Percentiles rank a stretch among this genome's conserved stretches.
Conservation (phyloP, 2,329 filamentous ascomycete genomes). For the Calonectria multiphialidica region DNA sequence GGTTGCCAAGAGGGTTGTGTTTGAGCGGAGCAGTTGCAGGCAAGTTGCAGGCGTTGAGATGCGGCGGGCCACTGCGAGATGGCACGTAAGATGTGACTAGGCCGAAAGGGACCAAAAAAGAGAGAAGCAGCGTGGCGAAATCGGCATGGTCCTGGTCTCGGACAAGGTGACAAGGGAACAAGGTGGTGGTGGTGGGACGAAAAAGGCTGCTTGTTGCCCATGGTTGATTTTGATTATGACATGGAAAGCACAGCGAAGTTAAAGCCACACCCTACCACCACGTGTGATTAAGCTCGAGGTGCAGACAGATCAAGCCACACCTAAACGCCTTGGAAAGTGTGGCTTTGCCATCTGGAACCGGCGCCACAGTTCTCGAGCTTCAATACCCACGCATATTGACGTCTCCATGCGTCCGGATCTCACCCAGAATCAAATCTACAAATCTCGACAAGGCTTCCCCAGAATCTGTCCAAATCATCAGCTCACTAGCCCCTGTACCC, state of each 20-base stretch:
- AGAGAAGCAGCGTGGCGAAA: neutral
- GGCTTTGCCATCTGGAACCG: neutral
- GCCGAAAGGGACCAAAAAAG: constrained; percentile 6
- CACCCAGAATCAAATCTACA: constrained; percentile 13
- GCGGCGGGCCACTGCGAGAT: neutral
- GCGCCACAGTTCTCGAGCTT: neutral
- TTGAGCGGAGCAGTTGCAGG: constrained; percentile 14
- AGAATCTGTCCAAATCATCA: constrained; percentile 14
- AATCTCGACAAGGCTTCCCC: constrained; percentile 23
- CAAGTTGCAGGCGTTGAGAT: neutral
- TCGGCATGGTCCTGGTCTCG: neutral
- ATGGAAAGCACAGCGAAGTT: neutral
- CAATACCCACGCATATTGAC: neutral
- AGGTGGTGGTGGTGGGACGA: neutral
- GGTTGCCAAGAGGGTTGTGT: neutral
- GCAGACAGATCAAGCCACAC: neutral
- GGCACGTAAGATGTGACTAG: neutral
- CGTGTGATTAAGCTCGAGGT: constrained; percentile 14
- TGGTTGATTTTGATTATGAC: neutral
- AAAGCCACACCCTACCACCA: constrained; percentile 4
- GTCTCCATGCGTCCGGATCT: constrained; percentile 19
- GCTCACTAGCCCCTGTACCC: constrained; percentile 22
- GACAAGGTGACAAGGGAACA: neutral
- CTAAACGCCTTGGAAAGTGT: neutral
- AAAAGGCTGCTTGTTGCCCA: neutral